Base-by-base conservation (phyloP, 2,329 filamentous ascomycete species). In the Xylaria polymorpha region DNA sequence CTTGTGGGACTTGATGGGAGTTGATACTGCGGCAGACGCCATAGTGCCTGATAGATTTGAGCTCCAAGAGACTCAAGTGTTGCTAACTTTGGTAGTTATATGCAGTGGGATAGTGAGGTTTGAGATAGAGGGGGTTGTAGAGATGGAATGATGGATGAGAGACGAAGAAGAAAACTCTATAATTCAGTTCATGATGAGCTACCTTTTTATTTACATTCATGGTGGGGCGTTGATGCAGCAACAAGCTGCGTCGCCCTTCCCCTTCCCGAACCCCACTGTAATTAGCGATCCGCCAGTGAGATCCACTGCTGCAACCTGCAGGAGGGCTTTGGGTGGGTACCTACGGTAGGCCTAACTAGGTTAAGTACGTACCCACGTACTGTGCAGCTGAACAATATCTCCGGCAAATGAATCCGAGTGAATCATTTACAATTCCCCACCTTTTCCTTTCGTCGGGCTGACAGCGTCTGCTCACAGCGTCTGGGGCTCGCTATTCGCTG, bases 1-100 rank as follows among this genome's bases (percentile, higher is more conserved):
- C 83, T 92, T 90, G 82, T 97, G 95, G 87, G 93, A 96, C 88
- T 98, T 98, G 80, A 96, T 87, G 69, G 96, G 96, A 70, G 96
- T 98, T 77, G 94, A 92, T 82, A 98, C 90, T 79, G 89, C 85
- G 81, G 88, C 84, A 81, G 91, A 92, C 80, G 95, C 94, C 95
- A 98, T 98, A 59, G 61, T 76, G 75, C 72, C 74, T 78, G 56
- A 67, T 74, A 81, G 84, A 82, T 78, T n/a, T n/a, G 82, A 86
- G 83, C 80, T 87, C 84, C 85, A 86, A 87, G 85, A 87, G 83
- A 85, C 84, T 85, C 85, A 86, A 87, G 78, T 81, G 73, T 69
- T 59, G 41, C 63, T 74, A 74, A 75, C 66, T 61, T 72, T 70
- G 69, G 66, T 67, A 71, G 64, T 71, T 65, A 70, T 65, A 43